Evolutionary conservation across 306 rosid species (phyloP).

Genomic region (Castanea crenata): DNA sequence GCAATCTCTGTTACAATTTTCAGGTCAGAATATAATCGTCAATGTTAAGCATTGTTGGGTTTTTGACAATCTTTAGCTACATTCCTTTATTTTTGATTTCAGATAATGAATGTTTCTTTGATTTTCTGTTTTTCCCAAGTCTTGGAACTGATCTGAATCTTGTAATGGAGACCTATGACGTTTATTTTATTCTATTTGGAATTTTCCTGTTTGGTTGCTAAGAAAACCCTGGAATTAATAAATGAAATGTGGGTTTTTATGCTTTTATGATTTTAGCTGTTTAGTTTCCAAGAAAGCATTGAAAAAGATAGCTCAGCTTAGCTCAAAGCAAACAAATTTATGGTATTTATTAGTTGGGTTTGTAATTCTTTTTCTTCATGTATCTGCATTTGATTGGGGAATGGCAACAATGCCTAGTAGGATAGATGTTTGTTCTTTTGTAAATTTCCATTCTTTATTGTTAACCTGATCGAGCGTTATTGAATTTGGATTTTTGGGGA

Average conservation of each 20-base stretch:
- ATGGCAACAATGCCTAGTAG: neutral
- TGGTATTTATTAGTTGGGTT: neutral
- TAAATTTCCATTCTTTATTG: neutral
- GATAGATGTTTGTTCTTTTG: neutral
- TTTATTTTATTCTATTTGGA: neutral
- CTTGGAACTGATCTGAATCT: neutral
- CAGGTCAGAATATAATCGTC: slow-evolving; percentile 28
- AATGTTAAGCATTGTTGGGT: neutral
- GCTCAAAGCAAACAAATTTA: slow-evolving; percentile 2
- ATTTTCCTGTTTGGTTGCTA: slow-evolving; percentile 8
- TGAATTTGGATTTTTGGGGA: neutral
- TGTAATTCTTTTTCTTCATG: neutral
- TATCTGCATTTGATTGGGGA: neutral
- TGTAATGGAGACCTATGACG: neutral
- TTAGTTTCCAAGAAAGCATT: neutral
- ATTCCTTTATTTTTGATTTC: neutral
- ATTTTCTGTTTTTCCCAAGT: neutral
- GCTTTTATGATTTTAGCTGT: neutral
- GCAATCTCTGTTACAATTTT: neutral
- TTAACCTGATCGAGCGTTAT: neutral
- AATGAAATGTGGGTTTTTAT: neutral
- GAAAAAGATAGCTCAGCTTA: neutral
- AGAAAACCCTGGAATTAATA: neutral
- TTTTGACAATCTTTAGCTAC: neutral
- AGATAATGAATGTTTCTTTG: neutral